Base-by-base conservation (phyloP, 768 basidiomycete species). In the Myochromella boudieri region DNA sequence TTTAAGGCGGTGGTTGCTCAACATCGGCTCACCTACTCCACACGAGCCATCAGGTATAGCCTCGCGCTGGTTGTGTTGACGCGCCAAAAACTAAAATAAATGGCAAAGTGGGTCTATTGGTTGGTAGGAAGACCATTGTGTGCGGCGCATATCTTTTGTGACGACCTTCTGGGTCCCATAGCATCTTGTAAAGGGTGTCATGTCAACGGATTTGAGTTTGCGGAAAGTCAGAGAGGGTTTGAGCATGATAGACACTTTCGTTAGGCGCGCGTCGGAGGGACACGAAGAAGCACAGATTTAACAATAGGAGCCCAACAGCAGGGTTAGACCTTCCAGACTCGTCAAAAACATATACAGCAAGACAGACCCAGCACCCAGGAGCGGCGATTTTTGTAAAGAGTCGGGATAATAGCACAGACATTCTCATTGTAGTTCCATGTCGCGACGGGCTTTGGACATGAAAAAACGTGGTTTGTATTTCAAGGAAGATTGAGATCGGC, bases 61-160 rank as follows among this genome's bases (percentile, higher is more conserved):
- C 60, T 73, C 65, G 70, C 65, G 64, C 72, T 70, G 64, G 37
- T 45, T 70, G 64, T 68, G 52, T 68, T 64, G 68, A 60, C 62
- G 66, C 64, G 62, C 67, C 66, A 61, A 61, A 69, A 66, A 59
- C 60, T 55, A 65, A 59, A 66, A 62, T 67, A 70, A 68, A 66
- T 65, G 63, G 61, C 62, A 60, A 63, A 33, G 61, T 64, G 58
- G 60, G 58, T 57, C 60, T 66, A 68, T 64, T 71, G 63, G 73
- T 78, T 69, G 76, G 64, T 68, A 76, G 67, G 75, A 62, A 58
- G 62, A 60, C 70, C 65, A 77, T 75, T 75, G 75, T 75, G 63
- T 69, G 59, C 59, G 56, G 61, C 52, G 55, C 58, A 58, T 57
- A 63, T 70, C 71, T 80, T 80, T 78, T 78, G 76, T 77, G 67